Evolutionary conservation across 768 basidiomycete genomes (phyloP).

Genomic region (Amanita inopinata): DNA sequence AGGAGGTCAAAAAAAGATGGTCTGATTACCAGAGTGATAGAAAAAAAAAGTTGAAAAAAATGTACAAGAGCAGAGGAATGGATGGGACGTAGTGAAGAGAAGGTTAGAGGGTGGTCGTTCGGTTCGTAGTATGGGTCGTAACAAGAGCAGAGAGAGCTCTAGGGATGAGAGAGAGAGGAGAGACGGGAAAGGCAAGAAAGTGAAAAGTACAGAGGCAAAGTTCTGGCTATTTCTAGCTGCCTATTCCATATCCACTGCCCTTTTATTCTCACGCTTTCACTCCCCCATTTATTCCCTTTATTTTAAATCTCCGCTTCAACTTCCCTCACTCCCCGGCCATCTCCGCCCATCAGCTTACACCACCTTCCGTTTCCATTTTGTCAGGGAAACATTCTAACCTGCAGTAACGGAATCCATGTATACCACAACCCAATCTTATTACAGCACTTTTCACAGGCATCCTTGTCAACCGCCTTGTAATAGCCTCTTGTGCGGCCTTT

Average conservation of each 20-base stretch:
- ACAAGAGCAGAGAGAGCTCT: conserved; percentile 6
- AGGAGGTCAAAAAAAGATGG: conserved; percentile 11
- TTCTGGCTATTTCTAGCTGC: conserved; percentile 13
- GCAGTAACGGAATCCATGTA: not conserved
- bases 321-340: conserved; percentile 9
- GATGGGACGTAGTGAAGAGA: conserved; percentile 11
- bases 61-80: conserved; percentile 19
- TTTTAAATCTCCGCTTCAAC: conserved; percentile 7
- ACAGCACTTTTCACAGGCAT: not conserved
- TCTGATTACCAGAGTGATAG: conserved; percentile 15
- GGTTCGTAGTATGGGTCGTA: conserved; percentile 18
- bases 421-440: too few species aligned
- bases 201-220: conserved; percentile 3
- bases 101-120: too few species aligned
- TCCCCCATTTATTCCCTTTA: conserved; percentile 6
- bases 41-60: conserved; percentile 24
- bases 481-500: too few species aligned
- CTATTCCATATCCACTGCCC: conserved; percentile 10
- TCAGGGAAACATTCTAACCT: not conserved
- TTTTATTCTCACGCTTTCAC: conserved; percentile 10
- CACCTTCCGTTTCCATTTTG: conserved; percentile 7
- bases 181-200: not conserved
- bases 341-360: conserved; percentile 8
- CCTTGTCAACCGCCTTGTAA: too few species aligned
- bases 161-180: not conserved